Conservation (phyloP, 306 rosid species). For the Purshia tridentata region DNA sequence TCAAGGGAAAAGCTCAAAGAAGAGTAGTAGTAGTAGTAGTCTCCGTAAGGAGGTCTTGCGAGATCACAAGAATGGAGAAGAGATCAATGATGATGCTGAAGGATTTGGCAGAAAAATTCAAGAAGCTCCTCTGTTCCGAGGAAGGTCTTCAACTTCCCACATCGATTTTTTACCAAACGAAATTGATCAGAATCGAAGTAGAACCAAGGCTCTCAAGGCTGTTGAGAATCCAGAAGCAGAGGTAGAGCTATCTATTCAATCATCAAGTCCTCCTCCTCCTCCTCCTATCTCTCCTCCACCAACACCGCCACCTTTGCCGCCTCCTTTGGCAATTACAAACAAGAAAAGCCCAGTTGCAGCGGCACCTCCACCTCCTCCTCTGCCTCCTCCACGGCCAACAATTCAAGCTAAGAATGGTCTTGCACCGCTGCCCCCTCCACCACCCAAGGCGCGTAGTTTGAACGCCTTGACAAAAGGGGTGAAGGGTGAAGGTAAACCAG, state of each 20-base stretch:
- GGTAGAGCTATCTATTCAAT: slow-evolving; percentile 7
- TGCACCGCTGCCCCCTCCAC: slow-evolving; percentile 33
- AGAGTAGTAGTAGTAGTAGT: neutral
- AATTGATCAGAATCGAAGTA: slow-evolving; percentile 15
- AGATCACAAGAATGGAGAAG: neutral
- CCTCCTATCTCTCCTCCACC: slow-evolving; percentile 22
- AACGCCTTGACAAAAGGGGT: slow-evolving; percentile 45
- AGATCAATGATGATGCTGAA: slow-evolving; percentile 9
- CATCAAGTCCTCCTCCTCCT: slow-evolving; percentile 31
- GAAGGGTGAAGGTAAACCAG: slow-evolving; percentile 24
- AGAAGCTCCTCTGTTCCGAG: slow-evolving; percentile 78
- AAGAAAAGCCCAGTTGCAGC: slow-evolving; percentile 20
- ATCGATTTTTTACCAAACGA: slow-evolving; percentile 40
- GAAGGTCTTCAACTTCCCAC: slow-evolving; percentile 70
- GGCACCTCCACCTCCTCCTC: slow-evolving; percentile 27
- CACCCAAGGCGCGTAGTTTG: slow-evolving; percentile 41
- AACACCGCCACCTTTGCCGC: slow-evolving; percentile 23
- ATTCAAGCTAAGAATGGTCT: slow-evolving; percentile 22
- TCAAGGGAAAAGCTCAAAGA: slow-evolving; percentile 37
- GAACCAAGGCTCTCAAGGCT: slow-evolving; percentile 13
- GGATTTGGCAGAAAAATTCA: slow-evolving; percentile 36
- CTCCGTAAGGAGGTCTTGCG: slow-evolving; percentile 33
- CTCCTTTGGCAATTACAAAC: slow-evolving; percentile 14
- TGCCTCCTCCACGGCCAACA: neutral
- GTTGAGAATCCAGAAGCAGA: slow-evolving; percentile 29